Conservation (phyloP, 352 stramenopile genomes). For the Pythium graminicola region DNA sequence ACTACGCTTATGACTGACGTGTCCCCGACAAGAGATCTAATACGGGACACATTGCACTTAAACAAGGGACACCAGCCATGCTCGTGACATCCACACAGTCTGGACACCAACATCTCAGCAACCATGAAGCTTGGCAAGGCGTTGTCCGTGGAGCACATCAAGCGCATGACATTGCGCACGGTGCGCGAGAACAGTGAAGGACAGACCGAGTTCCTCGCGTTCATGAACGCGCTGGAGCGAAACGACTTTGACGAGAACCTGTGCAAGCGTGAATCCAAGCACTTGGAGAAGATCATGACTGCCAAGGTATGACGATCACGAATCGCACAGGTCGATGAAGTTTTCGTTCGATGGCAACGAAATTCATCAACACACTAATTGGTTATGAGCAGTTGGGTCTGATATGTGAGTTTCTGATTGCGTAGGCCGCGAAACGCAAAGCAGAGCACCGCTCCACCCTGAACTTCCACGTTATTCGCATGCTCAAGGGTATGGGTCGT, state of each 20-base stretch:
- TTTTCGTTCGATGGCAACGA: too few relatives aligned
- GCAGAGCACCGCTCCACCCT: constrained; percentile 77
- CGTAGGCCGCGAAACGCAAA: constrained; percentile 46
- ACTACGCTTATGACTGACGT: neutral
- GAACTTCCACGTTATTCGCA: constrained; percentile 86
- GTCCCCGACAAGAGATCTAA: neutral
- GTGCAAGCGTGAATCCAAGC: constrained; percentile 75
- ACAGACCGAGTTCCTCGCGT: constrained; percentile 72
- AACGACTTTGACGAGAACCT: constrained; percentile 81
- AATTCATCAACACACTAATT: too few relatives aligned
- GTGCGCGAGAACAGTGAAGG: constrained; percentile 73
- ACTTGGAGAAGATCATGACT: constrained; percentile 75
- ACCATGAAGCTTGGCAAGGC: constrained; percentile 77
- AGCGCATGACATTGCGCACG: constrained; percentile 87
- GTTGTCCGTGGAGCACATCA: constrained; percentile 84
- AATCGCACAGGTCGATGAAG: neutral
- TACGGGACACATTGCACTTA: neutral
- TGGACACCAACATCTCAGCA: neutral
- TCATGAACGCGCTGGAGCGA: constrained; percentile 73
- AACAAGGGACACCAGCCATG: constrained; percentile 9
- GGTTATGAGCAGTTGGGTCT: too few relatives aligned
- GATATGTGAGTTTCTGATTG: too few relatives aligned
- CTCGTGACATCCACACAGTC: constrained; percentile 5
- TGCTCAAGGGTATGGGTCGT: constrained; percentile 68
- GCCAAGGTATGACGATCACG: constrained; percentile 36